Conservation (phyloP, 306 rosid genomes). For the Casuarina cunninghamiana region DNA sequence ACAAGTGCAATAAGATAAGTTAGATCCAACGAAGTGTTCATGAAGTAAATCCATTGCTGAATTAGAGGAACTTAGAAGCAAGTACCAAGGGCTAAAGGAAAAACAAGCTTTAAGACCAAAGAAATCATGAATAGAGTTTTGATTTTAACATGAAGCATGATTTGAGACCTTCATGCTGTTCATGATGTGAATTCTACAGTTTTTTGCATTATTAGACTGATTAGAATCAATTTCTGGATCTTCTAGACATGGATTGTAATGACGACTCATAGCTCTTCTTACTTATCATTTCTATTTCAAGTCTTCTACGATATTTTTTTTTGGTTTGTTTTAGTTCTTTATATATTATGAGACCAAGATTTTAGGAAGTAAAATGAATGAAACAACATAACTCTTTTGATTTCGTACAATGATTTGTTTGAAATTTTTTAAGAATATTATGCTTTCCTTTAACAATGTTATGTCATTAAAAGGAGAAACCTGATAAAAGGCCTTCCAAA, state of each 20-base stretch:
- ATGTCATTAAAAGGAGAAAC: background rate
- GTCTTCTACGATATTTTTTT: background rate
- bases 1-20: background rate
- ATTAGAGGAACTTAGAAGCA: background rate
- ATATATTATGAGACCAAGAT: background rate
- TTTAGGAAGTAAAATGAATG: background rate
- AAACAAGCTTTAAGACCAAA: background rate
- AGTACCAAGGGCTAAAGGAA: background rate
- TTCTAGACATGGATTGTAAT: too few species aligned
- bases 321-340: background rate
- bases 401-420: background rate
- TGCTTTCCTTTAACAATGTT: background rate
- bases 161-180: background rate
- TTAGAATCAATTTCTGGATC: too few species aligned
- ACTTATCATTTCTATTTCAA: background rate
- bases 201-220: too few species aligned
- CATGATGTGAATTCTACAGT: too few species aligned
- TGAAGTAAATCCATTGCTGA: background rate
- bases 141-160: background rate
- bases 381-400: background rate
- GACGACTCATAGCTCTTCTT: too few species aligned
- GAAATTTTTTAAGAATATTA: background rate
- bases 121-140: background rate
- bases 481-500: background rate
- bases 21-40: background rate